These are phyloP conservation scores for Ilex paraguariensis DNA, from an alignment of 305 asterid species.

Conservation along the genomic window DNA sequence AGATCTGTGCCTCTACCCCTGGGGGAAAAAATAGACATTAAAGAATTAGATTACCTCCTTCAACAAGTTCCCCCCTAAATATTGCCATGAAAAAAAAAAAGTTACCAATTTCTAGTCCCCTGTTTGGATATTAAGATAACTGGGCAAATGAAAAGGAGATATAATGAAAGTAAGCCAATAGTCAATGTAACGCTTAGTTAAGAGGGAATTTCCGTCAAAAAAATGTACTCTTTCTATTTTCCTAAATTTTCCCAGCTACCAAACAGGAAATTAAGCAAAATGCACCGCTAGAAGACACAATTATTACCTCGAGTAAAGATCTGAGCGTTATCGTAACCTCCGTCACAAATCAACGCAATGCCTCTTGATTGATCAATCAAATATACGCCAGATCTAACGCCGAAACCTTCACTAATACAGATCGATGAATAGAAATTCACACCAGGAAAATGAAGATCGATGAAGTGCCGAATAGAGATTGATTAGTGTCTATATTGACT, in stretches of 20 bases:
- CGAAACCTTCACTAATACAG: background rate
- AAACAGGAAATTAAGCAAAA: background rate
- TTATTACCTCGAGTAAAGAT: conserved; percentile 24
- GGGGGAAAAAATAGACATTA: background rate
- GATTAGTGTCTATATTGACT: background rate
- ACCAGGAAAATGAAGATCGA: background rate
- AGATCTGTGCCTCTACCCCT: conserved; percentile 19
- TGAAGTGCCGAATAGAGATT: background rate
- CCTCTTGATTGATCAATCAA: conserved; percentile 12
- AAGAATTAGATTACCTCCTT: background rate
- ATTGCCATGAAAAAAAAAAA: no score
- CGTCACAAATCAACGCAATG: conserved; percentile 6
- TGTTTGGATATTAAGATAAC: background rate
- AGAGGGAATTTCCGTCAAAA: background rate
- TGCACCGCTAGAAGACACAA: background rate
- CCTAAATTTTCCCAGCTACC: background rate
- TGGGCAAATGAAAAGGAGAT: background rate
- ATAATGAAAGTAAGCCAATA: conserved; percentile 19
- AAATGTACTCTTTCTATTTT: background rate
- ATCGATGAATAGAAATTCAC: background rate
- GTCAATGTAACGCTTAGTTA: conserved; percentile 16
- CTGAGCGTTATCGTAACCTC: conserved; percentile 11
- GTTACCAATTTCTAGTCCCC: no score
- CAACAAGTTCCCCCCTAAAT: background rate
- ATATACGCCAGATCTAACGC: conserved; percentile 12